Percentiles rank a stretch among this genome's conserved stretches.
These are phyloP conservation scores for Leptodontidium sp. DNA, from an alignment of 2,329 filamentous ascomycete species.

Conservation along the genomic window DNA sequence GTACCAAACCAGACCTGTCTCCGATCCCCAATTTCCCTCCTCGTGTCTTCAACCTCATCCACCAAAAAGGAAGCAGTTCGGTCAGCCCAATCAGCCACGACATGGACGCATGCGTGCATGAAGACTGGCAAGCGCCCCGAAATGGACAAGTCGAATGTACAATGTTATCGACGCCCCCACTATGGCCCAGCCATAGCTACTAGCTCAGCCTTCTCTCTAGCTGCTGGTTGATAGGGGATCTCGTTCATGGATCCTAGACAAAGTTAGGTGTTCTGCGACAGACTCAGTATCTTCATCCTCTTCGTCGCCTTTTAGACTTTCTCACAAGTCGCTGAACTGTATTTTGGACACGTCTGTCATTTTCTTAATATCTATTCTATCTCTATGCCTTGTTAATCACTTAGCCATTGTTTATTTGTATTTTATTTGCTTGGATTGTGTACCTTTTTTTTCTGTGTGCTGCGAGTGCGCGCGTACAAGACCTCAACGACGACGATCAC, in stretches of 20 bases:
- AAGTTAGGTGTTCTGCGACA: neutral
- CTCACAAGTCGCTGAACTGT: neutral
- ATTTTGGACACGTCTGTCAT: neutral
- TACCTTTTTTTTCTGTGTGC: neutral
- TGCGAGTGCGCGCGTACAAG: neutral
- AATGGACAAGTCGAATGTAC: neutral
- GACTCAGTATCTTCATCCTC: neutral
- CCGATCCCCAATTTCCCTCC: neutral
- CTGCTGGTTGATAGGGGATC: slow-evolving; percentile 7
- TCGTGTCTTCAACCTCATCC: slow-evolving; percentile 9
- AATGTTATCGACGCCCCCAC: neutral
- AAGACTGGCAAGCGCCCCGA: neutral
- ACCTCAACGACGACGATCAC: neutral
- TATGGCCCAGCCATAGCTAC: neutral
- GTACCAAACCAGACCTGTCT: neutral
- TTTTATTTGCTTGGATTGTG: neutral
- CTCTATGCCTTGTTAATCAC: neutral
- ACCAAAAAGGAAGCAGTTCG: neutral
- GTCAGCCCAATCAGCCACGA: slow-evolving; percentile 15
- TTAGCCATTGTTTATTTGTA: neutral
- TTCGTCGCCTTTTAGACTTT: neutral
- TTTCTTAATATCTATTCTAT: neutral
- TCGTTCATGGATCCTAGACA: neutral
- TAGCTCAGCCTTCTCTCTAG: slow-evolving; percentile 1
- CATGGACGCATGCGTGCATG: slow-evolving; percentile 1